Conservation (phyloP, 2,329 filamentous ascomycete species). For the Purpureocillium takamizusanense region DNA sequence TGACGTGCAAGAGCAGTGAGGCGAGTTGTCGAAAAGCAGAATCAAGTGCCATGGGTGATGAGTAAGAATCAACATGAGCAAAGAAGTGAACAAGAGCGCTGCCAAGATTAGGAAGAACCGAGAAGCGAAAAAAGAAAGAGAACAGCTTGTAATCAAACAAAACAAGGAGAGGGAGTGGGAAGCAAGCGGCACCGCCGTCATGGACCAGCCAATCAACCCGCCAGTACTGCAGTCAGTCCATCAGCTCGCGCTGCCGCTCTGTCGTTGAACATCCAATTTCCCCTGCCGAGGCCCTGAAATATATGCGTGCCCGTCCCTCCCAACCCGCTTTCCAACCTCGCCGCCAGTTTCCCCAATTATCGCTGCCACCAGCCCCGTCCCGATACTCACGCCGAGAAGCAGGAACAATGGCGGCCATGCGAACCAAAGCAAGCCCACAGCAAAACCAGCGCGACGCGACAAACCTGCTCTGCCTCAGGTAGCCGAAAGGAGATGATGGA, state of each 20-base stretch:
- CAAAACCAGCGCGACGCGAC: no score
- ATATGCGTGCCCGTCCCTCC: conserved; percentile 11
- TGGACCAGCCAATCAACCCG: conserved; percentile 42
- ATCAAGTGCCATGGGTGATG: conserved; percentile 6
- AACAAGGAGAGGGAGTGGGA: conserved; percentile 29
- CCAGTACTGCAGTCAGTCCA: conserved; percentile 33
- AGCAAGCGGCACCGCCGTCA: conserved; percentile 25
- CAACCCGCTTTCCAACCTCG: conserved; percentile 12
- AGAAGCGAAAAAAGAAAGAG: conserved; percentile 6
- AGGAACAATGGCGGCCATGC: no score
- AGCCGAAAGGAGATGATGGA: conserved; percentile 21
- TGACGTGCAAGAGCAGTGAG: conserved; percentile 11
- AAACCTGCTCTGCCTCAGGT: conserved; percentile 26
- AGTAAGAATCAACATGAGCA: conserved; percentile 12
- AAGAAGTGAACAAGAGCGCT: conserved; percentile 15
- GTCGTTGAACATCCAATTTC: conserved; percentile 20
- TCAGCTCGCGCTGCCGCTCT: conserved; percentile 29
- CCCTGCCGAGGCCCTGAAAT: conserved; percentile 14
- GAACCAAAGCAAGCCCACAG: no score
- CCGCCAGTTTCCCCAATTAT: conserved; percentile 15
- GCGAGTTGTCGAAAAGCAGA: conserved; percentile 15
- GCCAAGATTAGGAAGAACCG: conserved; percentile 7
- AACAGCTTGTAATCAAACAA: conserved; percentile 22
- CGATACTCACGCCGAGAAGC: conserved; percentile 14
- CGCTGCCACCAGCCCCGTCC: conserved; percentile 9